A percentile compares a stretch with the other conserved stretches of the same genome.
phyloP scores from a whole-genome alignment of 2,329 filamentous ascomycete species.

The Phoma sp. region DNA sequence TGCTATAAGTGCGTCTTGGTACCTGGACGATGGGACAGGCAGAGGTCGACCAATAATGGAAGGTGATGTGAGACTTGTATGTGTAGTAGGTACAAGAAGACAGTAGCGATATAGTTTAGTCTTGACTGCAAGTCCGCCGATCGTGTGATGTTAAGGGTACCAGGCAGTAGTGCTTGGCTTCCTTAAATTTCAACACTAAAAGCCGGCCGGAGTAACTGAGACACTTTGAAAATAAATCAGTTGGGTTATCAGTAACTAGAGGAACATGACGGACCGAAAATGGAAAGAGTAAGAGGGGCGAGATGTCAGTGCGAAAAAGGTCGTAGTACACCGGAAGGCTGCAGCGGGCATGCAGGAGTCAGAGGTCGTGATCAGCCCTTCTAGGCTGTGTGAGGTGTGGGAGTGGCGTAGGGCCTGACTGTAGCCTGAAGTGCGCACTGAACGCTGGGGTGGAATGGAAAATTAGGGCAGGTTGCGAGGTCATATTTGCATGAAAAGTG shows the following conservation, averaged over 20 bases:
- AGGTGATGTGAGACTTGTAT: neutral
- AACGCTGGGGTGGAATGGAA: neutral
- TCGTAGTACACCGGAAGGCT: slow-evolving; percentile 34
- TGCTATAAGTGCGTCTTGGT: neutral
- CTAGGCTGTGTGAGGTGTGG: slow-evolving; percentile 34
- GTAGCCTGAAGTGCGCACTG: slow-evolving; percentile 36
- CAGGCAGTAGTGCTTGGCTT: slow-evolving; percentile 10
- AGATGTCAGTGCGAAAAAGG: slow-evolving; percentile 24
- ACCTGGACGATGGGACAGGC: neutral
- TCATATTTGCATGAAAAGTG: slow-evolving; percentile 17
- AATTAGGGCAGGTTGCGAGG: neutral
- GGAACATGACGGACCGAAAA: slow-evolving; percentile 20
- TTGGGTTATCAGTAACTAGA: slow-evolving; percentile 15
- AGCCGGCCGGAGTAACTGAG: slow-evolving; percentile 31
- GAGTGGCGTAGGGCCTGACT: slow-evolving; percentile 33
- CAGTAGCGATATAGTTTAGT: neutral
- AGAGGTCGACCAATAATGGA: neutral
- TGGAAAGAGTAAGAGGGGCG: slow-evolving; percentile 35
- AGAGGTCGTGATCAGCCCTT: slow-evolving; percentile 31
- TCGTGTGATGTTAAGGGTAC: slow-evolving; percentile 14
- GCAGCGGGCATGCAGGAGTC: slow-evolving; percentile 31
- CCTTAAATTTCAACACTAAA: slow-evolving; percentile 25
- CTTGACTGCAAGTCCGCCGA: neutral
- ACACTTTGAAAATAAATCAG: slow-evolving; percentile 30
- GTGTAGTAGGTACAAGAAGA: slow-evolving; percentile 5